Percentiles rank a stretch among this genome's conserved stretches.
Evolutionary conservation across 2,329 filamentous ascomycete genomes (phyloP).

Genomic region (Fusarium albosuccineum): DNA sequence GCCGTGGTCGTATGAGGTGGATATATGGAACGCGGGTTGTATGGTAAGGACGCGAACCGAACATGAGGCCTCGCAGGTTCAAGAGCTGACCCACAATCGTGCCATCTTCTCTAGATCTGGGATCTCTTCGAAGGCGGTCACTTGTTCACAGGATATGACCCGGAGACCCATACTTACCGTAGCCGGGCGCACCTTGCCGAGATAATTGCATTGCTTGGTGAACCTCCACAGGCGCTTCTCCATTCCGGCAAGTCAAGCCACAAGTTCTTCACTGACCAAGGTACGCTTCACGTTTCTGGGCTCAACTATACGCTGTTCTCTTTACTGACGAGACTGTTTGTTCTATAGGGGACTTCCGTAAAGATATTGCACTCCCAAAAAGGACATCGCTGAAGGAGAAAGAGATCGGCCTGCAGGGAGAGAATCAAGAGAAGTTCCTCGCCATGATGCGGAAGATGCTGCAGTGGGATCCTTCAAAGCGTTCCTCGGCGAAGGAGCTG

Average conservation of each 20-base stretch:
- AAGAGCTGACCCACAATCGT: neutral
- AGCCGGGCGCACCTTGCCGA: constrained; percentile 63
- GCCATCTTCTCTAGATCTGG: constrained; percentile 57
- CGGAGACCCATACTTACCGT: constrained; percentile 54
- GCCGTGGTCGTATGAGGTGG: constrained; percentile 60
- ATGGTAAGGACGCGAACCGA: constrained; percentile 55
- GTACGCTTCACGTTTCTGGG: constrained; percentile 37
- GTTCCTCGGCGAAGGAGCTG: constrained; percentile 48
- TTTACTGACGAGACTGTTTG: neutral
- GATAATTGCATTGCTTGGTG: constrained; percentile 60
- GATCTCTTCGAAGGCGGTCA: constrained; percentile 60
- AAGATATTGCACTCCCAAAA: constrained; percentile 39
- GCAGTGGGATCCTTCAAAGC: constrained; percentile 51
- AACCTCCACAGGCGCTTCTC: constrained; percentile 55
- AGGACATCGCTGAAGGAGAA: constrained; percentile 50
- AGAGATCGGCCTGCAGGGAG: constrained; percentile 53
- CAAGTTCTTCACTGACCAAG: constrained; percentile 56
- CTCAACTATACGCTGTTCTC: constrained; percentile 15
- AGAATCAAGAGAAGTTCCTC: constrained; percentile 50
- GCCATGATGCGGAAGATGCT: constrained; percentile 54
- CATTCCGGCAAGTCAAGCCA: constrained; percentile 44
- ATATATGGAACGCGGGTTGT: constrained; percentile 66
- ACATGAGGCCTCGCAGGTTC: neutral
- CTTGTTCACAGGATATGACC: constrained; percentile 58
- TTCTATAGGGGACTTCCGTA: constrained; percentile 46